Conservation (phyloP, 768 basidiomycete species). For the Kondoa malvinella region DNA sequence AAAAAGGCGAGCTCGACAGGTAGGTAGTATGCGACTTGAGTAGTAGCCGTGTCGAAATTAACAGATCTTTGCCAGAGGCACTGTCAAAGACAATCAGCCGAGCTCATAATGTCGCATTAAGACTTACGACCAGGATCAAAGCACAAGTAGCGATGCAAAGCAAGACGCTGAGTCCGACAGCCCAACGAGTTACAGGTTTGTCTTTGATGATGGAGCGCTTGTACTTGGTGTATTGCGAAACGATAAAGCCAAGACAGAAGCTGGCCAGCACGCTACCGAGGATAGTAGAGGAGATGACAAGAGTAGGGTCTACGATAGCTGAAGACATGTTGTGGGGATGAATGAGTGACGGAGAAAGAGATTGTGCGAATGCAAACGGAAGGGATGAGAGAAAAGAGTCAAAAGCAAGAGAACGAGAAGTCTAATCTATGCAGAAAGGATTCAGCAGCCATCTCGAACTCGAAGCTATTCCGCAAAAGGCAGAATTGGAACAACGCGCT, state of each 20-base stretch:
- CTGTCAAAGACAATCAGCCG: background rate
- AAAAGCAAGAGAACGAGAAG: background rate
- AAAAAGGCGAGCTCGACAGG: background rate
- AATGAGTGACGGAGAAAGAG: background rate
- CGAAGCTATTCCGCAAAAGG: too few species aligned
- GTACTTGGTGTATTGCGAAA: background rate
- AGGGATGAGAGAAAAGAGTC: background rate
- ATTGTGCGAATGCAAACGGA: background rate
- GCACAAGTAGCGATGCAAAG: background rate
- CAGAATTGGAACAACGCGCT: too few species aligned
- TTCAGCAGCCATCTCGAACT: too few species aligned
- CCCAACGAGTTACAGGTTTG: background rate
- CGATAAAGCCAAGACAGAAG: background rate
- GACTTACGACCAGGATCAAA: background rate
- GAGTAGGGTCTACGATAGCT: background rate
- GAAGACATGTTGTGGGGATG: background rate
- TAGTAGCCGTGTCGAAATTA: background rate
- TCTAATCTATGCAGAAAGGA: too few species aligned
- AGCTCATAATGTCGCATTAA: background rate
- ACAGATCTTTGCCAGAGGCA: background rate
- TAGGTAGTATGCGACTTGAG: background rate
- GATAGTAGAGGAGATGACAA: background rate
- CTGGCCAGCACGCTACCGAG: background rate
- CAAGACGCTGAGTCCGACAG: background rate
- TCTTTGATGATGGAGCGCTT: background rate